Evolutionary conservation across 2,329 filamentous ascomycete genomes (phyloP).

Genomic region (Alternaria hordeiaustralica): DNA sequence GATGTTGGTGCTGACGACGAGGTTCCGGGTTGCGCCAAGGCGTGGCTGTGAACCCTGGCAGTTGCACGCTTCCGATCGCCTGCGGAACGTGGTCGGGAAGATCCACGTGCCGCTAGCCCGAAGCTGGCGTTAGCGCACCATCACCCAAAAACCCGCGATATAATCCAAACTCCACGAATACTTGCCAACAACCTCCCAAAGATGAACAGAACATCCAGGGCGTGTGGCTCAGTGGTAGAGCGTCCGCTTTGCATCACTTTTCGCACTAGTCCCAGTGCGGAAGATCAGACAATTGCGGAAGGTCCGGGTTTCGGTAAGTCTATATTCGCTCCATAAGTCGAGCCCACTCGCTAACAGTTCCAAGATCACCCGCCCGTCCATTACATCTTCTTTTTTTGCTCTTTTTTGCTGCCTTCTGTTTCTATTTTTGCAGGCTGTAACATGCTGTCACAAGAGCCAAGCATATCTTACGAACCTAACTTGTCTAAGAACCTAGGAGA

Average conservation of each 20-base stretch:
- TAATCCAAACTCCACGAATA: background rate
- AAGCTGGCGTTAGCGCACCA: background rate
- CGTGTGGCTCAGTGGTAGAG: constrained; percentile 50
- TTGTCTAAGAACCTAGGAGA: background rate
- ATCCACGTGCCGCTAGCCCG: background rate
- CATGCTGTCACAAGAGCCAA: background rate
- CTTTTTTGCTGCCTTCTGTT: background rate
- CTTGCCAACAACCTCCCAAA: background rate
- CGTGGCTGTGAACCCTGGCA: constrained; percentile 20
- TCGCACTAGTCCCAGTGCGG: no score
- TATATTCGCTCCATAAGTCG: background rate
- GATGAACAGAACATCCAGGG: constrained; percentile 15
- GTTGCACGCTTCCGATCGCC: background rate
- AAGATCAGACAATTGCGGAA: no score
- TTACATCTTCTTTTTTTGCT: background rate
- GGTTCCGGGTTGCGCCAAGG: constrained; percentile 27
- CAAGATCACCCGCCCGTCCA: background rate
- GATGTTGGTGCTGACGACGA: constrained; percentile 30
- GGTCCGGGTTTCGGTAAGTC: no score
- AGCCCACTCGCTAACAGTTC: background rate
- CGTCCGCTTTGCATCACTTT: constrained; percentile 47
- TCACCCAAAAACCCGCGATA: background rate
- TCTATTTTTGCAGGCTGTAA: background rate
- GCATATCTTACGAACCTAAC: fast-evolving
- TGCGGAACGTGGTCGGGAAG: background rate